Percentiles rank a stretch among this genome's conserved stretches.
These are phyloP conservation scores for Aspergillus sp. DNA, from an alignment of 2,329 filamentous ascomycete genomes.

Conservation along the genomic window DNA sequence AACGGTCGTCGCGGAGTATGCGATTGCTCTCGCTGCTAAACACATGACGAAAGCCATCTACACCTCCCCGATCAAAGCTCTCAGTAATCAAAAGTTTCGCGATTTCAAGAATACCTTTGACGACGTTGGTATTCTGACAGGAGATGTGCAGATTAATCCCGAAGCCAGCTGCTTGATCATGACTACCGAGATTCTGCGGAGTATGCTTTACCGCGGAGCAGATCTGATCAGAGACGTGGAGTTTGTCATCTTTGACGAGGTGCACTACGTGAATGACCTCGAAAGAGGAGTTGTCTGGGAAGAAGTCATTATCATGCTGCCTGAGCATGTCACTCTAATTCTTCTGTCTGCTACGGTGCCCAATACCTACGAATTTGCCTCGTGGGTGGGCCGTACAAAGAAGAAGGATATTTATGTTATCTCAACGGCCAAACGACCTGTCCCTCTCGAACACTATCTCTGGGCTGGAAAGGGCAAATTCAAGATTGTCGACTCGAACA, in stretches of 20 bases:
- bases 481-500: constrained; percentile 93
- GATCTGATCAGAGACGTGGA: constrained; percentile 97
- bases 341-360: constrained; percentile 94
- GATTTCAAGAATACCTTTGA: constrained; percentile 91
- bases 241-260: constrained; percentile 98
- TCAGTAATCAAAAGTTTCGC: constrained; percentile 98
- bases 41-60: constrained; percentile 99
- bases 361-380: constrained; percentile 96
- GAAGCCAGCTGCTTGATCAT: constrained; percentile 98
- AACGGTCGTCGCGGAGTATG: constrained; percentile 97
- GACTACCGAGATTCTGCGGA: constrained; percentile 97
- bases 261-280: constrained; percentile 96
- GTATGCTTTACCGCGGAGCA: constrained; percentile 96
- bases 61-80: constrained; percentile 95
- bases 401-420: constrained; percentile 99
- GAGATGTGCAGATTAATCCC: constrained; percentile 96
- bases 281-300: constrained; percentile 99
- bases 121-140: constrained; percentile 94
- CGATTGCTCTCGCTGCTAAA: constrained; percentile 92
- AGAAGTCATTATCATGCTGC: constrained; percentile 99
- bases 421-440: constrained; percentile 91
- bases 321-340: constrained; percentile 94
- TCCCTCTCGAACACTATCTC: constrained; percentile 92
- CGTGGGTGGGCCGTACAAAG: constrained; percentile 97
- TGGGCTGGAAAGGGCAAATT: constrained; percentile 93